phyloP scores from a whole-genome alignment of 805 yeast genomes.

The Spathaspora arborariae region DNA sequence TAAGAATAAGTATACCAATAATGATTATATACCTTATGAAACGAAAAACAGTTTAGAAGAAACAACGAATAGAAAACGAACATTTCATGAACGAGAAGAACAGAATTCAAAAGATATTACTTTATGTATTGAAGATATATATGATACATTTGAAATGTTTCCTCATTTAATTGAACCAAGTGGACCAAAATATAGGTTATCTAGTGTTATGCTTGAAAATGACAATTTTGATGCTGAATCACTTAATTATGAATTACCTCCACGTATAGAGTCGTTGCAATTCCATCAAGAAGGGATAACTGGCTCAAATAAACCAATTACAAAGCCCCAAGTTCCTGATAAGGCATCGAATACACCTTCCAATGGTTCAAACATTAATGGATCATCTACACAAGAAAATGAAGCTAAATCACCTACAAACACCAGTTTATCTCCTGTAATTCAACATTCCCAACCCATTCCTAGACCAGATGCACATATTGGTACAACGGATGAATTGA shows the following conservation, averaged over 20 bases:
- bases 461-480: slow-evolving; percentile 32
- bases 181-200: slow-evolving; percentile 54
- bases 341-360: neutral
- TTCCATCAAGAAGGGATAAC: neutral
- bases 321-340: neutral
- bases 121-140: slow-evolving; percentile 63
- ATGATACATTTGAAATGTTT: slow-evolving; percentile 56
- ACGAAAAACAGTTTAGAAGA: neutral
- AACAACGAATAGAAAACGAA: slow-evolving; percentile 15
- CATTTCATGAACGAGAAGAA: slow-evolving; percentile 13
- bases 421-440: slow-evolving; percentile 1
- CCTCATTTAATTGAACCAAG: slow-evolving; percentile 69
- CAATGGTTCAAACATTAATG: slow-evolving; percentile 4
- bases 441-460: slow-evolving; percentile 8
- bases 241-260: slow-evolving; percentile 28
- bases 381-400: neutral
- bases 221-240: slow-evolving; percentile 40
- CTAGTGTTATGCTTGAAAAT: slow-evolving; percentile 49
- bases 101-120: slow-evolving; percentile 24
- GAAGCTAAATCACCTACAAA: neutral
- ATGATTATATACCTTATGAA: slow-evolving; percentile 26
- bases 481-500: slow-evolving; percentile 65
- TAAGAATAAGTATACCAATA: slow-evolving; percentile 40
- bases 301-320: neutral
- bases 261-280: slow-evolving; percentile 11